Conservation (phyloP, 306 rosid species). For the Sechiopsis laciniata region DNA sequence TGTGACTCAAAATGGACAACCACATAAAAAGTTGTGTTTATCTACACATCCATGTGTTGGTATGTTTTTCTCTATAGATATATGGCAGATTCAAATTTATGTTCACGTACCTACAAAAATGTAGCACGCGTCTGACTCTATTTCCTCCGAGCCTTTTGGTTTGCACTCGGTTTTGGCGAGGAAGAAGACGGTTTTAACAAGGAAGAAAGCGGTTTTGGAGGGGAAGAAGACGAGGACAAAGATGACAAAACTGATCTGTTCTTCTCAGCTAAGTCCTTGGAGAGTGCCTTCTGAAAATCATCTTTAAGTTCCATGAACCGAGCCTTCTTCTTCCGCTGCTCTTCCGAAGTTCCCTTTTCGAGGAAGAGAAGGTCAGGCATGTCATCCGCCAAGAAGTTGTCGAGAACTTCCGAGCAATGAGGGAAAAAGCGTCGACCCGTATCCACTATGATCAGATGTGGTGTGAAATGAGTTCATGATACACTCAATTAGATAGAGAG, state of each 20-base stretch:
- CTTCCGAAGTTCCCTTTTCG: conserved; percentile 62
- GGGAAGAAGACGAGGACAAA: conserved; percentile 45
- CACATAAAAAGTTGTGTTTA: too few relatives aligned
- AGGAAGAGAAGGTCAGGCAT: conserved; percentile 63
- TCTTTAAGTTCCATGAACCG: conserved; percentile 87
- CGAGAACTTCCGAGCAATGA: conserved; percentile 85
- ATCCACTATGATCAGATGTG: conserved; percentile 47
- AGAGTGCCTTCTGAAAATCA: conserved; percentile 78
- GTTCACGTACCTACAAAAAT: conserved; percentile 16
- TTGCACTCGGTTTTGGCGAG: neutral
- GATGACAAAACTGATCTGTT: conserved; percentile 41
- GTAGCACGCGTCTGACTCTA: conserved; percentile 20
- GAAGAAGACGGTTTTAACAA: too few relatives aligned
- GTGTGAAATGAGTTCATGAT: conserved; percentile 14
- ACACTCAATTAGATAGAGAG: neutral
- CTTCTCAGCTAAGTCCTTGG: conserved; percentile 63
- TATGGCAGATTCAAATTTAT: neutral
- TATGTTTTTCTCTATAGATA: too few relatives aligned
- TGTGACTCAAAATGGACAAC: too few relatives aligned
- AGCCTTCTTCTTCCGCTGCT: conserved; percentile 54
- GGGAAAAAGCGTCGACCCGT: conserved; percentile 84
- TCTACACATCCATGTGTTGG: too few relatives aligned
- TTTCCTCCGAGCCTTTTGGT: conserved; percentile 43
- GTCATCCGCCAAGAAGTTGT: conserved; percentile 61
- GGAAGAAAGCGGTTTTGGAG: conserved; percentile 28